Conservation (phyloP, 305 asterid species). For the Withania somnifera region DNA sequence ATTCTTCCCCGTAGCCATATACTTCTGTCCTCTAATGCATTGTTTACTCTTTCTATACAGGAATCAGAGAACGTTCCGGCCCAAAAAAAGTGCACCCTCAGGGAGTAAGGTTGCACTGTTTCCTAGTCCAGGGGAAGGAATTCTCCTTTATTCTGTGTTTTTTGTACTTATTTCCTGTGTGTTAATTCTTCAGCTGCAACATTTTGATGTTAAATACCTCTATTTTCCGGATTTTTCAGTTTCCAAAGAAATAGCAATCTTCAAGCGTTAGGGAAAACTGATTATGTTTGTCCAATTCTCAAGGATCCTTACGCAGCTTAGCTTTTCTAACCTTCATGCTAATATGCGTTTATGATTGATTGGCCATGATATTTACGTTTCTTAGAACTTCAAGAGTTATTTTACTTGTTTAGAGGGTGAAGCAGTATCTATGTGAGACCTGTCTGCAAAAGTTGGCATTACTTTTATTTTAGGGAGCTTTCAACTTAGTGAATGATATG, state of each 20-base stretch:
- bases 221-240: not conserved
- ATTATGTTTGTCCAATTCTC: not conserved
- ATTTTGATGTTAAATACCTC: not conserved
- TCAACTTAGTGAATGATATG: not conserved
- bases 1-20: not conserved
- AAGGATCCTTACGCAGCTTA: not conserved
- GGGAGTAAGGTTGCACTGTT: constrained; percentile 75
- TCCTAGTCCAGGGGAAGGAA: not conserved
- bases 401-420: not conserved
- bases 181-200: not conserved
- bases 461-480: not conserved
- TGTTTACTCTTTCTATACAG: constrained; percentile 31
- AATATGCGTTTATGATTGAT: not conserved
- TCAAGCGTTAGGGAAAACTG: not conserved
- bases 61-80: constrained; percentile 90
- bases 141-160: constrained; percentile 1
- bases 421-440: not conserved
- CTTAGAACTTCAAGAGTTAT: not conserved
- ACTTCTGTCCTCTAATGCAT: not conserved
- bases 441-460: not conserved
- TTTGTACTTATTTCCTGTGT: constrained; percentile 1
- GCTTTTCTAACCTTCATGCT: not conserved
- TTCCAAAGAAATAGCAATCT: not conserved
- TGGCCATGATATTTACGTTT: not conserved
- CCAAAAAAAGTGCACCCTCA: constrained; percentile 88